These are phyloP conservation scores for Camellia granthamiana DNA, from an alignment of 148 eudicot species.

Conservation along the genomic window DNA sequence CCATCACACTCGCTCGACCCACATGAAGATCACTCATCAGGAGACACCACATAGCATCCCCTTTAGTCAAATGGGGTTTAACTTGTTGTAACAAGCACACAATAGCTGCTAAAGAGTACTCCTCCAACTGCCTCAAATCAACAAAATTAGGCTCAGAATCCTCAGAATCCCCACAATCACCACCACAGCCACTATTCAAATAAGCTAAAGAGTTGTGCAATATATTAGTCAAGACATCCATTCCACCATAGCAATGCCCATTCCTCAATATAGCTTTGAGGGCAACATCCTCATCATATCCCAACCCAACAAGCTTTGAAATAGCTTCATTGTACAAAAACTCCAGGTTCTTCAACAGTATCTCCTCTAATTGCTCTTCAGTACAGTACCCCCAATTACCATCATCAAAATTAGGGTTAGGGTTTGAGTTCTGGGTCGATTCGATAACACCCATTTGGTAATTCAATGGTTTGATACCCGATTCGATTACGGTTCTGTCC, in stretches of 20 bases:
- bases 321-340: slow-evolving; percentile 77
- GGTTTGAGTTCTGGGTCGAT: slow-evolving; percentile 30
- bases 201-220: slow-evolving; percentile 73
- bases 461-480: slow-evolving; percentile 48
- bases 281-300: slow-evolving; percentile 85
- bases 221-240: slow-evolving; percentile 89
- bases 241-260: slow-evolving; percentile 91
- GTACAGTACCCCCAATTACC: slow-evolving; percentile 90
- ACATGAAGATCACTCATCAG: slow-evolving; percentile 96
- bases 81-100: slow-evolving; percentile 84
- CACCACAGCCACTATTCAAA: slow-evolving; percentile 55
- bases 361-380: slow-evolving; percentile 89
- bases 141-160: slow-evolving; percentile 57
- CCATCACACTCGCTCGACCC: slow-evolving; percentile 90
- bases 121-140: slow-evolving; percentile 89
- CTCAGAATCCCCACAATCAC: slow-evolving; percentile 31
- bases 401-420: slow-evolving; percentile 58
- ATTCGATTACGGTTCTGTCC: slow-evolving; percentile 42
- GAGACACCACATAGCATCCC: slow-evolving; percentile 99
- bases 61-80: slow-evolving; percentile 79
- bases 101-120: slow-evolving; percentile 82
- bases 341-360: slow-evolving; percentile 75
- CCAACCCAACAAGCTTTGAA: slow-evolving; percentile 61
- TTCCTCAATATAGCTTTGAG: slow-evolving; percentile 66
- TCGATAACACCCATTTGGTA: slow-evolving; percentile 47